A percentile compares a stretch with the other conserved stretches of the same genome.
Evolutionary conservation across 2,329 filamentous ascomycete genomes (phyloP).

Genomic region (Alternaria sp.): DNA sequence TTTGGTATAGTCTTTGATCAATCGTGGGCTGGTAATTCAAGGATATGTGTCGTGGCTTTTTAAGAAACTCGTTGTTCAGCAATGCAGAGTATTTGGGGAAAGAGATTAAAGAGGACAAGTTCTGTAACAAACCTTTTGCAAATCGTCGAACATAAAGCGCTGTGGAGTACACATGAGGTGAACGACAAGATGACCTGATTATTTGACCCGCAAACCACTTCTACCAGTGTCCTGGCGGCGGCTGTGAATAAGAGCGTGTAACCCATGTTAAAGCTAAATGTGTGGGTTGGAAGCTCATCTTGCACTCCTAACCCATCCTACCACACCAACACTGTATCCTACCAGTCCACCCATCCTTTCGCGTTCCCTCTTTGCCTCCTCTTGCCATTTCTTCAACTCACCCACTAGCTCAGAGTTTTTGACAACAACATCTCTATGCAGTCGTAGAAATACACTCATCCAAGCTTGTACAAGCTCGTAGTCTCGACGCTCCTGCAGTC

Average conservation of each 20-base stretch:
- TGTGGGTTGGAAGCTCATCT: constrained; percentile 19
- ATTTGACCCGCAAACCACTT: not conserved
- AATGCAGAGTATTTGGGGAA: not conserved
- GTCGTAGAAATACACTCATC: constrained; percentile 91
- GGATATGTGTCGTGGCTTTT: not conserved
- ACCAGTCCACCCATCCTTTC: constrained; percentile 77
- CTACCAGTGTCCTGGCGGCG: not conserved
- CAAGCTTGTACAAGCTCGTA: constrained; percentile 96
- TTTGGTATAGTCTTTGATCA: not conserved
- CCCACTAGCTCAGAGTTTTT: constrained; percentile 62
- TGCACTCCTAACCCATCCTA: constrained; percentile 75
- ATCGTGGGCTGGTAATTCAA: not conserved
- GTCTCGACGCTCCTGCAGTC: constrained; percentile 74
- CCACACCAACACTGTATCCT: constrained; percentile 86
- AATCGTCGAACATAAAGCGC: not conserved
- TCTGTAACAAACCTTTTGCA: not conserved
- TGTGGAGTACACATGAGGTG: too few relatives aligned
- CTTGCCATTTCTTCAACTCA: constrained; percentile 74
- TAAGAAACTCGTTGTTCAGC: not conserved
- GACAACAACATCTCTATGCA: constrained; percentile 72
- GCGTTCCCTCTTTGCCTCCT: constrained; percentile 74
- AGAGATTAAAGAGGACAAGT: not conserved
- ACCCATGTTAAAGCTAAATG: not conserved
- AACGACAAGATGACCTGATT: not conserved
- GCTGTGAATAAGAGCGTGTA: not conserved